Conservation (phyloP, 2,329 filamentous ascomycete genomes). For the Ascochyta rabiei region DNA sequence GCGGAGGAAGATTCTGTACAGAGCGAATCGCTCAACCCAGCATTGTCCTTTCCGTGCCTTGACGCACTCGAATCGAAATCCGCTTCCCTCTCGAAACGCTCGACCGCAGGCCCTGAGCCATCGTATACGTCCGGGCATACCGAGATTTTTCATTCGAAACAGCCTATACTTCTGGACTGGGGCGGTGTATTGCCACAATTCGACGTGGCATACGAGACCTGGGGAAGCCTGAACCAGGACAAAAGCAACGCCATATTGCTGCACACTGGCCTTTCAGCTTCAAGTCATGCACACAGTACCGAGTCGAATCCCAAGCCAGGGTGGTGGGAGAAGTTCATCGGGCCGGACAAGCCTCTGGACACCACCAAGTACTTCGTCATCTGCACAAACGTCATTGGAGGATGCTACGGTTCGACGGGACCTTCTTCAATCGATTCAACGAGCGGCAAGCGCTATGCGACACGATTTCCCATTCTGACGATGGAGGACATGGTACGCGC, state of each 20-base stretch:
- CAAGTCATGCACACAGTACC: slow-evolving; percentile 96
- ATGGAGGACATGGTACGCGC: slow-evolving; percentile 98
- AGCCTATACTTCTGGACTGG: slow-evolving; percentile 88
- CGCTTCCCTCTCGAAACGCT: slow-evolving; percentile 72
- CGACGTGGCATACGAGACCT: slow-evolving; percentile 90
- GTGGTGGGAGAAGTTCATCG: slow-evolving; percentile 99
- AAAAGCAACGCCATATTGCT: slow-evolving; percentile 88
- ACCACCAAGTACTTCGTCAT: slow-evolving; percentile 92
- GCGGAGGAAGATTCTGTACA: slow-evolving; percentile 28
- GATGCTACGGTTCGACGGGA: slow-evolving; percentile 94
- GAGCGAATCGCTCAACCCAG: slow-evolving; percentile 47
- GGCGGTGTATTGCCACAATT: slow-evolving; percentile 90
- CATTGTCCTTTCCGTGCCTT: slow-evolving; percentile 50
- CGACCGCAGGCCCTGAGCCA: slow-evolving; percentile 80
- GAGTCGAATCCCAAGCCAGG: slow-evolving; percentile 82
- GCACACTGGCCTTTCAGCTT: slow-evolving; percentile 94
- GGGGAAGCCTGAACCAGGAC: slow-evolving; percentile 80
- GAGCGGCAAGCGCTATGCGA: slow-evolving; percentile 87
- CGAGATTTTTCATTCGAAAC: slow-evolving; percentile 72
- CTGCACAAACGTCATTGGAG: slow-evolving; percentile 95
- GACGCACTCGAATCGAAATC: slow-evolving; percentile 57
- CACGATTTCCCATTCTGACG: slow-evolving; percentile 92
- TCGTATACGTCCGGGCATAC: slow-evolving; percentile 93
- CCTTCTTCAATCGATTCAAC: slow-evolving; percentile 87
- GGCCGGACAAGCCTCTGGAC: slow-evolving; percentile 81